Evolutionary conservation across 257 asterid genomes (phyloP), one percentile per base, ranked within the genome.

Genomic region (Solanum pinnatisectum): DNA sequence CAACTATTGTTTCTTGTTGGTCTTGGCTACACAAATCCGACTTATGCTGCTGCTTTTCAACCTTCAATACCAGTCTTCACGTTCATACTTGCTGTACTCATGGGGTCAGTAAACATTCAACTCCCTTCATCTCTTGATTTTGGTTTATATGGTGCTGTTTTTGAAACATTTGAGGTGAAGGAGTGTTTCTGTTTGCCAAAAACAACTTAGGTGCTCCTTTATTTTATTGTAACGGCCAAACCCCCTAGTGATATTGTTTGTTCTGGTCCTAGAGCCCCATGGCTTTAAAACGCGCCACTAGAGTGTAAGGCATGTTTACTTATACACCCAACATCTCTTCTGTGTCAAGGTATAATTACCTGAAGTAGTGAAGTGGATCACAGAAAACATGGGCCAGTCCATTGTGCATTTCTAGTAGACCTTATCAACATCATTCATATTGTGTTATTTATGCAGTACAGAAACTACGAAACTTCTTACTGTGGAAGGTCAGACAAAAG

Each of bases 11-110:
- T 97, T 92, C 98, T 97, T 83, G 72, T 95, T 87, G 99, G 99
- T 86, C 99, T 97, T 87, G 98, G 96, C 89, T 94, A 95, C 93
- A 97, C 99, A 13, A 97, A 93, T 93, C 99, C 99, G 67, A 89
- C 96, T 52, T 97, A 97, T 87, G 99, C 99, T 91, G 98, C 99
- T 84, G 98, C 99, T 71, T 91, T 95, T 73, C 99, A 97, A 90
- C 99, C 99, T 46, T 89, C 99, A 56, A 95, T 95, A 89, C 99
- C 99, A 88, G 99, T 97, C 88, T 96, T 97, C 52, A 97, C 99
- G 59, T 97, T 97, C 90, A 90, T 96, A 88, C 93, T 97, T 90
- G 96, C 99, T 81, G 95, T 94, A 33, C 60, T 93, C 56, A 94
- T 92, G 98, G 98, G 99, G 99, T 97, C 91, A 91, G 98, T 92